Conservation (phyloP, 768 basidiomycete species). For the Termitomyces sp. region DNA sequence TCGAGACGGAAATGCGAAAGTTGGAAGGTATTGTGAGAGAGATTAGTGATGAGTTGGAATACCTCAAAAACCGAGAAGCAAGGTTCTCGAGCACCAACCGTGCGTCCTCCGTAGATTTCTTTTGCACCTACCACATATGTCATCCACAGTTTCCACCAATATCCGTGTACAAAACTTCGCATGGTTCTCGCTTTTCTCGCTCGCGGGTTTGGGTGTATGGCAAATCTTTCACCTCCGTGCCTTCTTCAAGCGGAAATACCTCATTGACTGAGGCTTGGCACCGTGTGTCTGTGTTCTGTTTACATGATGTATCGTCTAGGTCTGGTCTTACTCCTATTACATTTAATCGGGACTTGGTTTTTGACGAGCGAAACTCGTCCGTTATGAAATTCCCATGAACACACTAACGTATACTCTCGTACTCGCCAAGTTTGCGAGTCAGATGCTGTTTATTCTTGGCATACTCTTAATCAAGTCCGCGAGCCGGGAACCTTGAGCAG, state of each 20-base stretch:
- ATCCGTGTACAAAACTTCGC: constrained; percentile 88
- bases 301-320: neutral
- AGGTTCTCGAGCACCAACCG: constrained; percentile 85
- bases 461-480: neutral
- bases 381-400: neutral
- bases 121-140: neutral
- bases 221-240: constrained; percentile 91
- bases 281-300: neutral
- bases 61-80: constrained; percentile 87
- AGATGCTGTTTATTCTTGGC: neutral
- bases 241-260: constrained; percentile 95
- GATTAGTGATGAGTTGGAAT: constrained; percentile 88
- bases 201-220: constrained; percentile 83
- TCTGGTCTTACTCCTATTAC: neutral
- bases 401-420: neutral
- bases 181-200: constrained; percentile 76
- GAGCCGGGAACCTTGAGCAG: neutral
- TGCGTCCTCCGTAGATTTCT: constrained; percentile 32
- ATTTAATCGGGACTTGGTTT: constrained; percentile 4
- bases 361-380: neutral
- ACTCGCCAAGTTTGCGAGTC: neutral
- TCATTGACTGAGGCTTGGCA: constrained; percentile 60
- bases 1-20: constrained; percentile 98
- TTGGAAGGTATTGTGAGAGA: constrained; percentile 93
- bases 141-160: constrained; percentile 77